Percentiles rank a stretch among this genome's conserved stretches.
phyloP scores from a whole-genome alignment of 495 filamentous ascomycete species.

The Rostrohypoxylon terebratum region DNA sequence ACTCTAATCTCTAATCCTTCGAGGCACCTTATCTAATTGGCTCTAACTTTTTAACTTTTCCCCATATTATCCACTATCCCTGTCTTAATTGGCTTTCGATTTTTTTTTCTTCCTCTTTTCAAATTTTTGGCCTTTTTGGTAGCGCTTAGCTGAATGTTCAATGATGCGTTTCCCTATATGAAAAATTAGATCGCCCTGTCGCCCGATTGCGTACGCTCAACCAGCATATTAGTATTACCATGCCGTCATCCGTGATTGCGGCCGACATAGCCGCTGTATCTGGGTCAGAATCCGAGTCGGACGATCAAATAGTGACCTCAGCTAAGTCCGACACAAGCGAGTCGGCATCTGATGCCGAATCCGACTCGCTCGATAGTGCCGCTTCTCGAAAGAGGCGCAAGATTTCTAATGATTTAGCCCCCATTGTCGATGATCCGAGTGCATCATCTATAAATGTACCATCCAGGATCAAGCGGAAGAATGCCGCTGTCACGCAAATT shows the following conservation, averaged over 20 bases:
- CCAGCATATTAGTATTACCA: conserved; percentile 24
- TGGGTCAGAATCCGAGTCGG: conserved; percentile 45
- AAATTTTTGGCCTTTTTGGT: too few relatives aligned
- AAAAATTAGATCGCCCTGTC: conserved; percentile 22
- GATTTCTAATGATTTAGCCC: conserved; percentile 48
- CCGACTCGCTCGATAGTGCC: conserved; percentile 61
- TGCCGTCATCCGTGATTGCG: conserved; percentile 36
- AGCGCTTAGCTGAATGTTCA: conserved; percentile 27
- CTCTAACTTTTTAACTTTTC: conserved; percentile 16
- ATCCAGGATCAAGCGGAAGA: conserved; percentile 61
- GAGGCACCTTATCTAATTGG: conserved; percentile 23
- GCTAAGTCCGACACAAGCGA: conserved; percentile 25
- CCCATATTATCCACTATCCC: conserved; percentile 24
- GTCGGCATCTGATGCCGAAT: conserved; percentile 43
- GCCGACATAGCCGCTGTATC: conserved; percentile 39
- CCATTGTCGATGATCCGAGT: conserved; percentile 24
- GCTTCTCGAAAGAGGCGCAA: conserved; percentile 63
- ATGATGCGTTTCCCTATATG: conserved; percentile 24
- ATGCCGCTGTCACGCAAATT: conserved; percentile 29
- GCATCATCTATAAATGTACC: conserved; percentile 55
- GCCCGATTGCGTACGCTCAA: conserved; percentile 17
- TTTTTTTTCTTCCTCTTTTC: conserved; percentile 28
- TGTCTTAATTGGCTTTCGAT: conserved; percentile 26
- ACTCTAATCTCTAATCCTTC: conserved; percentile 7
- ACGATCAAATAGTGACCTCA: conserved; percentile 34